Conservation (phyloP, 83 land plant genomes). For the Larix sibirica region DNA sequence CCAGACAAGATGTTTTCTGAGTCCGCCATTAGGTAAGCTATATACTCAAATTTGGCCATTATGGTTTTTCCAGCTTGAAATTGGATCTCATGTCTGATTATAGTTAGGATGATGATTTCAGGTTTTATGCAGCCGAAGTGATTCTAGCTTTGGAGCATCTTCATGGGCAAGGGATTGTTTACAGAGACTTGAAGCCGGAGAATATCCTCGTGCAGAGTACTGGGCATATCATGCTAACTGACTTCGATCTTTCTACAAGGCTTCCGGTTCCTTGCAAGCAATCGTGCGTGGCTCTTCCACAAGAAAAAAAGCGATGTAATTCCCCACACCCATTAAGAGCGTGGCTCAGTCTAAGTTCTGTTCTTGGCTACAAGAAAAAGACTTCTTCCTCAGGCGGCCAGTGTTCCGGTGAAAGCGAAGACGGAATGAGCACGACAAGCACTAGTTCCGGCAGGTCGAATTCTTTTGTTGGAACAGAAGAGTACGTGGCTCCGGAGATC, state of each 20-base stretch:
- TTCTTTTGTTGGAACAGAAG: conserved; percentile 37
- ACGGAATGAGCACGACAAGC: background rate
- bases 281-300: too few relatives aligned
- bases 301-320: background rate
- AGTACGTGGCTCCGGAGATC: conserved; percentile 38
- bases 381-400: conserved; percentile 5
- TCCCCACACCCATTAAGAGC: background rate
- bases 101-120: background rate
- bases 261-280: background rate
- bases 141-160: conserved; percentile 21
- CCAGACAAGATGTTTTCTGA: conserved; percentile 34
- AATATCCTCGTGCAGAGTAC: conserved; percentile 23
- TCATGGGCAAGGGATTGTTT: conserved; percentile 24
- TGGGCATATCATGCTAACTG: conserved; percentile 31
- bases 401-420: background rate
- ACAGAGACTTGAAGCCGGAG: conserved; percentile 37
- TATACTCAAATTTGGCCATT: background rate
- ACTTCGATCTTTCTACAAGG: conserved; percentile 31
- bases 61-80: background rate
- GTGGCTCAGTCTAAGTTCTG: background rate
- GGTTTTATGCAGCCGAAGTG: conserved; percentile 29
- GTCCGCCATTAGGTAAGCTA: conserved; percentile 21
- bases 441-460: background rate
- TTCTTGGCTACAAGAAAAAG: conserved; percentile 19
- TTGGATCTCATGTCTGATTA: background rate